Evolutionary conservation across 2,329 filamentous ascomycete species (phyloP), one percentile per base, ranked within the genome.

Genomic region (Trichophyton rubrum): DNA sequence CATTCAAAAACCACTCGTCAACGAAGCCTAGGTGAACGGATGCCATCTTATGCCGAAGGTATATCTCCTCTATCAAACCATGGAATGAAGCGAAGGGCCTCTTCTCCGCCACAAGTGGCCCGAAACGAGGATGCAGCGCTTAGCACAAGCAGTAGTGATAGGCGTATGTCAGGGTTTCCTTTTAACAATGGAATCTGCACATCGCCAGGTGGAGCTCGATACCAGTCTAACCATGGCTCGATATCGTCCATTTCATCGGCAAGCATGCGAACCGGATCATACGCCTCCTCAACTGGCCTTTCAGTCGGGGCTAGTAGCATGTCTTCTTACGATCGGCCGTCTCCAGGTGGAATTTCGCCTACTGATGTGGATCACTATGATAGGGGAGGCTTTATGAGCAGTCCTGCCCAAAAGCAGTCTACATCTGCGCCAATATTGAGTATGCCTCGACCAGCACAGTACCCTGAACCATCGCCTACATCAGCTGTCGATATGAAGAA

Each of bases 221-320:
- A 82, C 68, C 79, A 80, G 62, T 76, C 78, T 27, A 80, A 78
- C 61, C 80, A 83, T 66, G 81, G 82, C 55, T 86, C 84, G 22
- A 70, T 86, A 24, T 87, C 85, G 4, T 85, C 85, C n/a, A 78
- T 79, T 7, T 83, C 83, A n/a, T 87, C 84, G 4, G 74, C 79
- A 30, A 81, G 80, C 56, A 78, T 81, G 62, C 80, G 82, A 64
- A 83, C 80, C 53, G 80, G 80, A 30, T 87, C 85, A 1, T 81
- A 85, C 67, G 80, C 82, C 11, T 87, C 85, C 6, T 83, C 82
- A 6, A 76, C 79, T 61, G 79, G 78, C 8, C 72, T 85, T 20
- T 87, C 85, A 17, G 75, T 82, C 65, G 72, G 73, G 63, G 80
- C 80, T 51, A 86, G 83, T 72, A 87, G 84, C 68, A 80, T 84